Conservation (phyloP, 768 basidiomycete genomes). For the Imleria badia region DNA sequence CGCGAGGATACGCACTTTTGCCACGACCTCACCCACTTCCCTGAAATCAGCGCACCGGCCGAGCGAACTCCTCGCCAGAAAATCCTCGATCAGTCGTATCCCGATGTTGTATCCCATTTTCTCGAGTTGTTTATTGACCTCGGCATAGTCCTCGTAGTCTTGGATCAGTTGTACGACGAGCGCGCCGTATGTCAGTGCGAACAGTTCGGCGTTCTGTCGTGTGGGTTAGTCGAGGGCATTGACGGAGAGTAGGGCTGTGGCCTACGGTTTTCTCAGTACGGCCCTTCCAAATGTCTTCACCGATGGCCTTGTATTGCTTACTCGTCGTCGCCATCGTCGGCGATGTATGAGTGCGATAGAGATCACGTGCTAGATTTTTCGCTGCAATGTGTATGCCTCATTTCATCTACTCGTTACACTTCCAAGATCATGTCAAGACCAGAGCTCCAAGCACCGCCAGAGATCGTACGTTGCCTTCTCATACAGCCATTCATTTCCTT, state of each 20-base stretch:
- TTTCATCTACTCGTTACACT: neutral
- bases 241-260: neutral
- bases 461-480: slow-evolving; percentile 61
- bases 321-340: slow-evolving; percentile 63
- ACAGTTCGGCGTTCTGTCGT: slow-evolving; percentile 91
- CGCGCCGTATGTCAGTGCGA: slow-evolving; percentile 95
- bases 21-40: slow-evolving; percentile 93
- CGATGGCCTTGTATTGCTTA: slow-evolving; percentile 85
- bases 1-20: slow-evolving; percentile 62
- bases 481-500: neutral
- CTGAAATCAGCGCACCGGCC: slow-evolving; percentile 92
- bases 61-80: slow-evolving; percentile 88
- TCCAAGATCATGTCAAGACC: slow-evolving; percentile 70
- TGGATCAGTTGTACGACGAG: slow-evolving; percentile 98
- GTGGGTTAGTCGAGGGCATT: slow-evolving; percentile 14
- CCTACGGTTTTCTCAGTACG: slow-evolving; percentile 93
- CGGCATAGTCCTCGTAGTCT: slow-evolving; percentile 96
- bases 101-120: slow-evolving; percentile 99
- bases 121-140: slow-evolving; percentile 95
- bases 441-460: slow-evolving; percentile 85
- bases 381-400: neutral
- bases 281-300: slow-evolving; percentile 95
- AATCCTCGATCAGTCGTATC: slow-evolving; percentile 93
- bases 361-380: slow-evolving; percentile 23
- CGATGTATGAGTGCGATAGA: slow-evolving; percentile 12